phyloP scores from a whole-genome alignment of 2,329 filamentous ascomycete genomes.

The Penicillium freii region DNA sequence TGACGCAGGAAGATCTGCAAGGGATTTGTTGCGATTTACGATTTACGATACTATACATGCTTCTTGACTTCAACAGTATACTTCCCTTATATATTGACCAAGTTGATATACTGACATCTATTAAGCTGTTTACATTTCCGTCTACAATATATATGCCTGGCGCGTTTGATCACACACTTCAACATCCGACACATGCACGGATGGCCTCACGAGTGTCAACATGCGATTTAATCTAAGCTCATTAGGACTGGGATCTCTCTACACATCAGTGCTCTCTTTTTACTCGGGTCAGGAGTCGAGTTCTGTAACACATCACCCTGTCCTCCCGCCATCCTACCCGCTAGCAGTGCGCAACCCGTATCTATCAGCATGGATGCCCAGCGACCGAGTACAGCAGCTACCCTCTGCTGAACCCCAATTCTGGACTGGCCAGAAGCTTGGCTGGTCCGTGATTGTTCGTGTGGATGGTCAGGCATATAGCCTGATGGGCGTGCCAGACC shows the following conservation, averaged over 20 bases:
- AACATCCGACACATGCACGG: background rate
- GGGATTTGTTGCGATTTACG: background rate
- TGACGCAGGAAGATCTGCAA: constrained; percentile 7
- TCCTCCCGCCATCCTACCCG: constrained; percentile 45
- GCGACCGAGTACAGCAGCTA: constrained; percentile 37
- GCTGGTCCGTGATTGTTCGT: constrained; percentile 45
- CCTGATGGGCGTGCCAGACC: constrained; percentile 40
- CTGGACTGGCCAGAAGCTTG: constrained; percentile 44
- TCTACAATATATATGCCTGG: background rate
- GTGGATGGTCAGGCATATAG: constrained; percentile 44
- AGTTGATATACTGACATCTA: background rate
- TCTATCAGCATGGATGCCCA: constrained; percentile 47
- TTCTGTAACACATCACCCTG: constrained; percentile 24
- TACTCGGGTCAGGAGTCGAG: constrained; percentile 9
- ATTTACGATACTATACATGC: background rate
- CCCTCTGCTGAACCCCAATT: constrained; percentile 44
- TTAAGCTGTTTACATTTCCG: background rate
- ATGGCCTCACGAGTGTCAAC: background rate
- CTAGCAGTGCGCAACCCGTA: constrained; percentile 47
- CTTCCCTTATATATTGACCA: background rate
- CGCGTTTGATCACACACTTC: background rate
- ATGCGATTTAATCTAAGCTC: constrained; percentile 17
- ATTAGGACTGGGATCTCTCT: constrained; percentile 25
- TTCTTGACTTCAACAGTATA: background rate
- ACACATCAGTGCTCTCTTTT: constrained; percentile 19